A percentile compares a stretch with the other conserved stretches of the same genome.
Evolutionary conservation across 2,329 filamentous ascomycete genomes (phyloP).

Genomic region (Fonsecaea nubica): DNA sequence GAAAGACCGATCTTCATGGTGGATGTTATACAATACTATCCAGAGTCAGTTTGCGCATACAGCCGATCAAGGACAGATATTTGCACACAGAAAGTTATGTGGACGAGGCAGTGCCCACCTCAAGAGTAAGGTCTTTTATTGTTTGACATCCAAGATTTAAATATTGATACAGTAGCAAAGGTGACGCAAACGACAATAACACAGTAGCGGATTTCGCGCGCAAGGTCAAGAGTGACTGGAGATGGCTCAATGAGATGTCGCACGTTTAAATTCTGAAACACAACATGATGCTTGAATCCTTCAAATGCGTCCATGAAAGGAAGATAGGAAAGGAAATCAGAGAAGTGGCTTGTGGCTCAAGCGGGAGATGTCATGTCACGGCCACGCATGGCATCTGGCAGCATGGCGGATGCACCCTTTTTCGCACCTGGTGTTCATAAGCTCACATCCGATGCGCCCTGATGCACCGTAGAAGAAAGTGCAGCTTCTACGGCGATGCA

Average conservation of each 20-base stretch:
- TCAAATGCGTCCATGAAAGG: slow-evolving; percentile 47
- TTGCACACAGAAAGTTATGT: slow-evolving; percentile 5
- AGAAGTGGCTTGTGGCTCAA: slow-evolving; percentile 9
- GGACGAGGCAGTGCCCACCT: neutral
- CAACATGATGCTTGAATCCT: slow-evolving; percentile 55
- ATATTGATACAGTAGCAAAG: slow-evolving; percentile 35
- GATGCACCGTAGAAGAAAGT: neutral
- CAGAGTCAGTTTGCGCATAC: neutral
- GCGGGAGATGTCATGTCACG: slow-evolving; percentile 10
- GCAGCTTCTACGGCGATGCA: neutral
- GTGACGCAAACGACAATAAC: slow-evolving; percentile 59
- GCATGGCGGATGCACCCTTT: neutral
- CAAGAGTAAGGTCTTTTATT: slow-evolving; percentile 19
- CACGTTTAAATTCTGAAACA: slow-evolving; percentile 53
- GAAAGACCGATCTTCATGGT: slow-evolving; percentile 29
- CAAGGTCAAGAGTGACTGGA: slow-evolving; percentile 56
- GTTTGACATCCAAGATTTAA: slow-evolving; percentile 31
- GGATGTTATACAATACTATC: neutral
- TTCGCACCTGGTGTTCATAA: neutral
- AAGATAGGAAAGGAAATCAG: neutral
- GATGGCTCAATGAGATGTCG: slow-evolving; percentile 60
- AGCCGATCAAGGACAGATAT: neutral
- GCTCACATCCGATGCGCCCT: neutral
- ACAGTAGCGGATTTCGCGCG: slow-evolving; percentile 59
- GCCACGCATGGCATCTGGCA: neutral